These are phyloP conservation scores for Chaetomiaceae sp. DNA, from an alignment of 2,329 filamentous ascomycete genomes.

Conservation along the genomic window DNA sequence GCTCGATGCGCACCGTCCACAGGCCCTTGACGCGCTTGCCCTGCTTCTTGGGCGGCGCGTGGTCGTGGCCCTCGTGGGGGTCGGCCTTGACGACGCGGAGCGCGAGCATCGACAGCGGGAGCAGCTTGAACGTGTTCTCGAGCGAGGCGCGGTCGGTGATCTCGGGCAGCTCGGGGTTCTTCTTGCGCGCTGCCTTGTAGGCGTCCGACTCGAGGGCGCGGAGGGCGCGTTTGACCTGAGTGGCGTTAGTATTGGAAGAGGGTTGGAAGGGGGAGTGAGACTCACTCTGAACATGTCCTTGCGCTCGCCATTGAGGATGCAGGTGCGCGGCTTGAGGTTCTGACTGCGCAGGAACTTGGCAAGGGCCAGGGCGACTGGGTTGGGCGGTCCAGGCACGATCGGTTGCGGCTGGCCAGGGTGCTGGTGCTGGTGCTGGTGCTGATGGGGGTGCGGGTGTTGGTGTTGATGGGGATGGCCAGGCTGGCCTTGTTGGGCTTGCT, in stretches of 20 bases:
- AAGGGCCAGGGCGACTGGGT: conserved; percentile 81
- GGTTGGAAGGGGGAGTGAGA: background rate
- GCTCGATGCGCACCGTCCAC: conserved; percentile 93
- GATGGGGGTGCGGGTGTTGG: conserved; percentile 29
- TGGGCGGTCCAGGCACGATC: conserved; percentile 74
- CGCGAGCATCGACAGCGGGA: conserved; percentile 90
- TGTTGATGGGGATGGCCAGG: conserved; percentile 30
- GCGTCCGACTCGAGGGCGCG: conserved; percentile 83
- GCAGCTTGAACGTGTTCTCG: conserved; percentile 90
- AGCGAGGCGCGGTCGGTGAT: conserved; percentile 84
- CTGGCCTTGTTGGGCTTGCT: conserved; percentile 29
- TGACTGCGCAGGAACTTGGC: conserved; percentile 83
- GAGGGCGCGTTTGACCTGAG: conserved; percentile 86
- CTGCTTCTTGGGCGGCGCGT: conserved; percentile 57
- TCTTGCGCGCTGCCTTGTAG: conserved; percentile 83
- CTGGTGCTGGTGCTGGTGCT: conserved; percentile 32
- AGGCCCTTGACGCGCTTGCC: conserved; percentile 90
- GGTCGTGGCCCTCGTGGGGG: conserved; percentile 69
- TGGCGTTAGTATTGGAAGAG: conserved; percentile 15
- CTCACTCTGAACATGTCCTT: conserved; percentile 91
- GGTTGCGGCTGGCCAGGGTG: conserved; percentile 51
- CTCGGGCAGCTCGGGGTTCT: conserved; percentile 83
- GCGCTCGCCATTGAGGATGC: conserved; percentile 90
- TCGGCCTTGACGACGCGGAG: conserved; percentile 83
- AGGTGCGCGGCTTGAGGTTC: conserved; percentile 82